Conservation (phyloP, 768 basidiomycete genomes). For the Suillus subluteus region DNA sequence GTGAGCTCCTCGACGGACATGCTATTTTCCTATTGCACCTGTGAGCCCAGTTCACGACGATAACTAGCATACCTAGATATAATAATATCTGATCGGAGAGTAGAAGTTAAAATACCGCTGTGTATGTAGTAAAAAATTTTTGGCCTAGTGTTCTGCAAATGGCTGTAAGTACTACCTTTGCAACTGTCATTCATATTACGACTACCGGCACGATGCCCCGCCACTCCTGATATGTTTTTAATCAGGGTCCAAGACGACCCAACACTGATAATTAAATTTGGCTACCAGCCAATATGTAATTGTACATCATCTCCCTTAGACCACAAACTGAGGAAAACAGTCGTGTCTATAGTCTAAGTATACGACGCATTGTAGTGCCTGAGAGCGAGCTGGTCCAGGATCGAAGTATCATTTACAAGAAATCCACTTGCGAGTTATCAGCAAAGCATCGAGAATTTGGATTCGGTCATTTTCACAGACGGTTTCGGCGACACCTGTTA, state of each 20-base stretch:
- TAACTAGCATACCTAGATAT: too few species aligned
- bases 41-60: too few species aligned
- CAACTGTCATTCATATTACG: background rate
- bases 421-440: background rate
- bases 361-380: background rate
- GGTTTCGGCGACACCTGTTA: constrained; percentile 41
- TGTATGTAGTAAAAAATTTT: too few species aligned
- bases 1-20: too few species aligned
- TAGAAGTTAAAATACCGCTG: too few species aligned
- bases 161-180: background rate
- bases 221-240: background rate
- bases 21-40: too few species aligned
- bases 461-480: constrained; percentile 25
- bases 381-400: background rate
- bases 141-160: too few species aligned
- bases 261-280: background rate
- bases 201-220: background rate
- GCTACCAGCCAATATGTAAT: background rate
- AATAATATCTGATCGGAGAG: too few species aligned
- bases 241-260: background rate
- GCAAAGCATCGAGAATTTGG: background rate
- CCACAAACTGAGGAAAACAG: background rate
- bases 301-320: background rate
- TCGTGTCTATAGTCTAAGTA: background rate
- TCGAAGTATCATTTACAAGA: background rate